Percentiles rank a stretch among this genome's conserved stretches.
These are phyloP conservation scores for Pleurotus citrinopileatus DNA, from an alignment of 768 basidiomycete species.

Conservation along the genomic window DNA sequence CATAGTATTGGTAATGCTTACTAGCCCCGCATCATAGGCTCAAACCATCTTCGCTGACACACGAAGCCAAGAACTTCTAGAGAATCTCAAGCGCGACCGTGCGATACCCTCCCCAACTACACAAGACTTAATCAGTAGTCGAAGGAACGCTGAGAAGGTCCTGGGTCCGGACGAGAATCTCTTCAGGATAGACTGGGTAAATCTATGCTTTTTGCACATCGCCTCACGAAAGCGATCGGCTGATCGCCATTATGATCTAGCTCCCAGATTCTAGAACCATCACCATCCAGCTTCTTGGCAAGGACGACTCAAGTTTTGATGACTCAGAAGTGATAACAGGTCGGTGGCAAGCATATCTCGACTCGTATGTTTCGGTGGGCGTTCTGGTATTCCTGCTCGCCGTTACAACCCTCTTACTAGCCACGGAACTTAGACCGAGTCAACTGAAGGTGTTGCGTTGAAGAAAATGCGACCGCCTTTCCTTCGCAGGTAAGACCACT, in stretches of 20 bases:
- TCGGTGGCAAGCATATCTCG: constrained; percentile 78
- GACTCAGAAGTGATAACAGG: constrained; percentile 75
- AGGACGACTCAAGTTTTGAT: constrained; percentile 73
- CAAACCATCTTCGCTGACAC: constrained; percentile 67
- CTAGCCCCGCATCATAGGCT: constrained; percentile 33
- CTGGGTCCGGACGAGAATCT: constrained; percentile 76
- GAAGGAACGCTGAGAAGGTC: constrained; percentile 66
- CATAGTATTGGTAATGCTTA: background rate
- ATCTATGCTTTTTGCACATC: constrained; percentile 17
- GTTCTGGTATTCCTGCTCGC: too few relatives aligned
- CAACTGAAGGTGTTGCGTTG: constrained; percentile 51
- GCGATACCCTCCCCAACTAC: constrained; percentile 55
- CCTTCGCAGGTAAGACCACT: constrained; percentile 55
- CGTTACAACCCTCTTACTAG: constrained; percentile 12
- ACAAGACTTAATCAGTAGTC: constrained; percentile 69
- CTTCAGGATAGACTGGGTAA: constrained; percentile 80
- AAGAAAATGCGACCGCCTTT: constrained; percentile 55
- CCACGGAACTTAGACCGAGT: constrained; percentile 40
- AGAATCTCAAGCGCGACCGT: constrained; percentile 67
- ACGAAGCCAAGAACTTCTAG: constrained; percentile 71
- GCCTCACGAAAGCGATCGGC: background rate
- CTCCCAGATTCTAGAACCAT: constrained; percentile 62
- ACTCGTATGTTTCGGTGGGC: constrained; percentile 68
- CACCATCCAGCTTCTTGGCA: constrained; percentile 75
- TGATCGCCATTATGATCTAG: constrained; percentile 29